Evolutionary conservation across 345 rosid genomes (phyloP), one percentile per base, ranked within the genome.

Genomic region (Gossypium anomalum): DNA sequence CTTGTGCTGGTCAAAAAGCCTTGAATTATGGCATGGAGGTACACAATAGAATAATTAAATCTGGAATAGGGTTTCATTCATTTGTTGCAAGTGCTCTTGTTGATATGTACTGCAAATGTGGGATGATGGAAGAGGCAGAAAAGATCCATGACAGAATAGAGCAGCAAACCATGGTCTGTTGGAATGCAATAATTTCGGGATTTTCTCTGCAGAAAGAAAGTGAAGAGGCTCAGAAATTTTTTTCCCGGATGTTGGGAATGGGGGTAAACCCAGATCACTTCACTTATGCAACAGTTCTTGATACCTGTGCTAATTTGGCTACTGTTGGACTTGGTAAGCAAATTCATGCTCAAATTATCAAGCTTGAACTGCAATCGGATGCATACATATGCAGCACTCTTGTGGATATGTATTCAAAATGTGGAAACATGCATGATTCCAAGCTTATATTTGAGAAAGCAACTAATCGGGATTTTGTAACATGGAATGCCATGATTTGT

Each of bases 361-460:
- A 95, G 84, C 80, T 82, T 75, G 86, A 90, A 73, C 51, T 91
- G 84, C 94, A 87, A 67, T 84, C 86, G 43, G 96, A 95, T 76
- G 91, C 83, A 44, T 91, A 87, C 72, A 89, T 93, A 75, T 82
- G 87, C 82, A 95, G 98, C 85, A 93, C 96, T 19, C 90, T 95
- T 7, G 97, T 95, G 60, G 97, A 95, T 74, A 93, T 93, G 98
- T 92, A 94, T 86, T 89, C 98, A 1, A 92, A 94, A 83, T 92
- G 97, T 59, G 97, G 99, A 83, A 85, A 89, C 78, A 82, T 93
- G 84, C 76, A 82, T 71, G 96, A 95, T 85, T 91, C 97, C 9
- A 70, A 64, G 71, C 75, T 87, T 41, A 83, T 86, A 80, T 95
- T 92, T 72, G 92, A 89, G 61, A 92, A 84, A 85, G 81, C 99